Base-by-base conservation (phyloP, 345 rosid species). In the Tarenaya hassleriana region DNA sequence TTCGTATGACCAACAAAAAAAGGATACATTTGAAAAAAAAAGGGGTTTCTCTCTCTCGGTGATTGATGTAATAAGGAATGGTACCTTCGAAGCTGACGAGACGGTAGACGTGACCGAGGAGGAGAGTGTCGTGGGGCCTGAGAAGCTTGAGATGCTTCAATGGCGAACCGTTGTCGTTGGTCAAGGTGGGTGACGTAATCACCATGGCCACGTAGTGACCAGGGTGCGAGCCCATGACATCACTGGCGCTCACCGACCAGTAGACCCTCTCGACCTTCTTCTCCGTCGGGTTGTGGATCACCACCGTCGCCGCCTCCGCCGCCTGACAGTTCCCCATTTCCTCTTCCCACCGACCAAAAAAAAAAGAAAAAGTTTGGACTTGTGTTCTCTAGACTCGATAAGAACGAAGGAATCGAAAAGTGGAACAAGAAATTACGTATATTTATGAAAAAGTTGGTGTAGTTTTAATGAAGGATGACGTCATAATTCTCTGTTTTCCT, bases 261-360 rank as follows among this genome's bases (percentile, higher is more conserved):
- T 86, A 79, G 56, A 89, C 56, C 73, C 86, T 75, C 56, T 89
- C 79, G 52, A 83, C 56, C 67, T 73, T 77, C 77, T 75, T 77
- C 51, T 66, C 65, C 44, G 72, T 82, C 11, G 95, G 90, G 43
- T 81, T 95, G 14, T 86, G 92, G 50, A 89, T 86, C 56, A 83
- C 61, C 47, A 86, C 88, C 16, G 90, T 77, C 39, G 89, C 94
- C 52, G 77, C 88, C 56, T 89, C 95, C 5, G 82, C 90, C 47
- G 95, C 84, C 67, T 89, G 97, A 68, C 97, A 89, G 43, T 89
- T 89, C 19, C 97, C 97, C 97, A 85, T 73, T 21, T 31, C 32
- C 7, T 0, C 17, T 31, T 24, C 0, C n/a, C 34, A 31, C 13
- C 10, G 7, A 24, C 11, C 1, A 3, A 10, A 44, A n/a, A 1